Percentiles rank a stretch among this genome's conserved stretches.
Conservation (phyloP, 148 eudicot species). For the Rhododendron kiyosumense region DNA sequence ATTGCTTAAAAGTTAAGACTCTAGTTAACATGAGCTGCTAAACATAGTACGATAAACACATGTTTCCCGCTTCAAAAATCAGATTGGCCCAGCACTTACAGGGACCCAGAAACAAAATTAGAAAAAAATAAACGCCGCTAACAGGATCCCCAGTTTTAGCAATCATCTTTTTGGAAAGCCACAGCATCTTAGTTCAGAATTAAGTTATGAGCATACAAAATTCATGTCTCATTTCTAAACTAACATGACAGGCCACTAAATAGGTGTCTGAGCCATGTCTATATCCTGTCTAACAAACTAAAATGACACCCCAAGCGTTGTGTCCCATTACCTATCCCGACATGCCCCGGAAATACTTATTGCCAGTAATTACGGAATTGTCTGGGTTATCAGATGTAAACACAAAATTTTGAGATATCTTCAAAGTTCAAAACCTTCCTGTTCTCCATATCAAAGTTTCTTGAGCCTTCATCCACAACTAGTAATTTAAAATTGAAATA, state of each 20-base stretch:
- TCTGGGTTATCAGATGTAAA: not conserved
- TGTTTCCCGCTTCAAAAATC: not conserved
- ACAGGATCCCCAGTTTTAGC: not conserved
- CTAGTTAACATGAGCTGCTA: not conserved
- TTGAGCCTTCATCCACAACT: not conserved
- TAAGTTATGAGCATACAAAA: not conserved
- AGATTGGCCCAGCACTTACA: not conserved
- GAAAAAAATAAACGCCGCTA: not conserved
- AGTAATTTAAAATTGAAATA: not conserved
- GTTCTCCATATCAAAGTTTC: not conserved
- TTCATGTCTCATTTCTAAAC: not conserved
- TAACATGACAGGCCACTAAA: not conserved
- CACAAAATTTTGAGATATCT: not conserved
- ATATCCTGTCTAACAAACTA: not conserved
- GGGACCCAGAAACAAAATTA: not conserved
- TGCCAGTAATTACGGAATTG: not conserved
- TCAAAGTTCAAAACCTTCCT: not conserved
- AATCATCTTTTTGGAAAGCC: not conserved
- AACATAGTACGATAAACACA: not conserved
- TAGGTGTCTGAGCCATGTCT: not conserved
- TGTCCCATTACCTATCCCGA: not conserved
- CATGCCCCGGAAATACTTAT: not conserved
- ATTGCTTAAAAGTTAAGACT: not conserved
- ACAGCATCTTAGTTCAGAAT: not conserved
- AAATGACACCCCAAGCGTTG: not conserved